Evolutionary conservation across 106 monocot genomes (phyloP), one percentile per base, ranked within the genome.

Genomic region (Ottelia alismoides): DNA sequence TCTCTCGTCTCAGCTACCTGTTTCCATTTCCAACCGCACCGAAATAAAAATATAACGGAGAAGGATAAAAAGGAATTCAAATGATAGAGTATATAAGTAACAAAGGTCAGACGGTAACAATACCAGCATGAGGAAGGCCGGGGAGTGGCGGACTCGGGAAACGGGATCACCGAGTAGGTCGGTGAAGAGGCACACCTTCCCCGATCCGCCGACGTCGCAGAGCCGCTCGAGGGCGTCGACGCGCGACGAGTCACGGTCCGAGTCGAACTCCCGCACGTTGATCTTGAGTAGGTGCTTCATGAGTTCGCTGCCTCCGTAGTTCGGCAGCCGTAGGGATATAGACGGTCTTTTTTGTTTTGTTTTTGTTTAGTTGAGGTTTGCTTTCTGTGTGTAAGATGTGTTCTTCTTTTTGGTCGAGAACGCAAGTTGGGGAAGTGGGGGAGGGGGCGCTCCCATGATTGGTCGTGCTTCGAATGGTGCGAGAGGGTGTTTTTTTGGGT

Each of bases 81-180:
- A 6, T n/a, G 22, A 53, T 25, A 25, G 26, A 25, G 52, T 17
- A 17, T 11, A 25, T 10, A 9, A 17, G 26, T 53, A 10, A 25
- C 26, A 2, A 12, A 53, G 20, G 12, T 2, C 25, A 17, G 6
- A 22, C 22, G 21, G 17, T 52, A 16, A 2, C 16, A 52, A 5
- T 58, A 86, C 85, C 74, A 86, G 67, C 85, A 86, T 87, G 64
- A 80, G 22, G 45, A 63, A 65, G 3, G 68, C 62, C 18, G 77
- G 69, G 25, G 54, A 52, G 57, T 81, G 72, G 11, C 86, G 64
- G 55, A 87, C 64, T 22, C 86, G 43, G 45, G 63, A 68, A 26
- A 81, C n/a, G 2, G 86, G 86, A 31, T 78, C 81, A 0, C 86
- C 86, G 23, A 87, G 11, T 7, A 27, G 64, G 57, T 87, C 81